Conservation (phyloP, 768 basidiomycete species). For the Boletellus emodensis region DNA sequence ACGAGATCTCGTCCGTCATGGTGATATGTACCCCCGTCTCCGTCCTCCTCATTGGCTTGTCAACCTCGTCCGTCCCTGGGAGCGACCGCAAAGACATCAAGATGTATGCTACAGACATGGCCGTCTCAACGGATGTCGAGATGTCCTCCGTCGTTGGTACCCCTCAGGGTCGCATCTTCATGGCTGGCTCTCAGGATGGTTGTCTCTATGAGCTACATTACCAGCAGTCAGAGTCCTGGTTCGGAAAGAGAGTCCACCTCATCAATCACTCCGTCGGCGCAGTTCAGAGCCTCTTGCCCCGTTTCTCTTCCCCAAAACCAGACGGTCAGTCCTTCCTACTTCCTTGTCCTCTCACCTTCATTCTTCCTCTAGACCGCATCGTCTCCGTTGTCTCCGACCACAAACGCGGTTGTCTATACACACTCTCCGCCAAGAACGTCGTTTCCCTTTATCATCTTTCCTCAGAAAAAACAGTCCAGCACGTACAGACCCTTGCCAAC, state of each 20-base stretch:
- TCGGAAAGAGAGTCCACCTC: constrained; percentile 79
- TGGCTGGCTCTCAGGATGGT: constrained; percentile 82
- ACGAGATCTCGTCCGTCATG: constrained; percentile 84
- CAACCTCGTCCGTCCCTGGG: constrained; percentile 42
- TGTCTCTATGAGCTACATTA: constrained; percentile 91
- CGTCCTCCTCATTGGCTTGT: constrained; percentile 80
- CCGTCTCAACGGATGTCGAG: constrained; percentile 71
- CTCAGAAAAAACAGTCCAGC: constrained; percentile 63
- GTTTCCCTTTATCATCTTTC: constrained; percentile 65
- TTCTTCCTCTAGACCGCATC: constrained; percentile 57
- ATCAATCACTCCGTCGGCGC: constrained; percentile 84
- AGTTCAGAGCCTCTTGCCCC: constrained; percentile 74
- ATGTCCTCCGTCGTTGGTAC: constrained; percentile 85
- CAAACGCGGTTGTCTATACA: constrained; percentile 71
- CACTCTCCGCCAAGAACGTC: constrained; percentile 59
- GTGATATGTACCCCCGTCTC: constrained; percentile 87
- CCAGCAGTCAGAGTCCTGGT: constrained; percentile 88
- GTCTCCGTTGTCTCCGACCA: constrained; percentile 62
- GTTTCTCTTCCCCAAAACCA: constrained; percentile 56
- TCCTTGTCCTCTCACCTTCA: constrained; percentile 1
- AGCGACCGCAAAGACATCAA: constrained; percentile 67
- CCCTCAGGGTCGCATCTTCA: constrained; percentile 82
- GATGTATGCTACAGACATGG: constrained; percentile 87
- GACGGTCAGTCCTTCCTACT: constrained; percentile 52
- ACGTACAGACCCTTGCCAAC: constrained; percentile 71